Conservation (phyloP, 1,284 basidiomycete genomes). For the Ganoderma boninense region DNA sequence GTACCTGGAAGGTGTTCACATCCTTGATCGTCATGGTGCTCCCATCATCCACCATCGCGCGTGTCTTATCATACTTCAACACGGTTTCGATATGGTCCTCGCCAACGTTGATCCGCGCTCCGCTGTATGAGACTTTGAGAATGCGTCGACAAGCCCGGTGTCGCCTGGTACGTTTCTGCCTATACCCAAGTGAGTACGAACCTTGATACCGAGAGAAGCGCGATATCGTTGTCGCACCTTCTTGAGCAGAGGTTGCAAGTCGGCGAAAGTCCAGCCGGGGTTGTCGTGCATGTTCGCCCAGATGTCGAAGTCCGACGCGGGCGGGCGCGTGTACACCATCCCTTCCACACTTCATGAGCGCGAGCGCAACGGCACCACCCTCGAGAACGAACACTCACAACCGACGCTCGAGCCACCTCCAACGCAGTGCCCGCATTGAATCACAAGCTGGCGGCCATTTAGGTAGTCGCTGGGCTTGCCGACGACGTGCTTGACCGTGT, state of each 20-base stretch:
- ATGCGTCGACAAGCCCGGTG: constrained; percentile 23
- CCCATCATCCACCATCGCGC: constrained; percentile 24
- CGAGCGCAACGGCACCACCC: background rate
- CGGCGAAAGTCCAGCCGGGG: constrained; percentile 57
- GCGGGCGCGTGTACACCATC: constrained; percentile 57
- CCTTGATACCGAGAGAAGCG: background rate
- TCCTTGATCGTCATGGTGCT: constrained; percentile 32
- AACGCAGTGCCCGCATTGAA: constrained; percentile 53
- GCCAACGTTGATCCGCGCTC: constrained; percentile 31
- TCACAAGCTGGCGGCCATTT: constrained; percentile 48
- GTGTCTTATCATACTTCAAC: constrained; percentile 26
- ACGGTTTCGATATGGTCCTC: constrained; percentile 33
- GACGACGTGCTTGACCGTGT: constrained; percentile 28
- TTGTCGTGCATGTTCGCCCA: constrained; percentile 56
- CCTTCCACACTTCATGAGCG: constrained; percentile 20
- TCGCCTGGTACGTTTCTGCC: background rate
- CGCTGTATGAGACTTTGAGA: constrained; percentile 38
- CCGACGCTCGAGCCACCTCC: constrained; percentile 67
- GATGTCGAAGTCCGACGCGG: constrained; percentile 63
- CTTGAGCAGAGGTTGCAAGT: constrained; percentile 49
- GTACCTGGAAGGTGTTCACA: constrained; percentile 36
- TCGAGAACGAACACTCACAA: constrained; percentile 46
- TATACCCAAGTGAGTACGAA: background rate
- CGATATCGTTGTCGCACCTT: constrained; percentile 24
- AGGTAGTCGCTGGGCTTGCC: constrained; percentile 43